These are phyloP conservation scores for Articulospora tetracladia DNA, from an alignment of 495 filamentous ascomycete species.

Conservation along the genomic window DNA sequence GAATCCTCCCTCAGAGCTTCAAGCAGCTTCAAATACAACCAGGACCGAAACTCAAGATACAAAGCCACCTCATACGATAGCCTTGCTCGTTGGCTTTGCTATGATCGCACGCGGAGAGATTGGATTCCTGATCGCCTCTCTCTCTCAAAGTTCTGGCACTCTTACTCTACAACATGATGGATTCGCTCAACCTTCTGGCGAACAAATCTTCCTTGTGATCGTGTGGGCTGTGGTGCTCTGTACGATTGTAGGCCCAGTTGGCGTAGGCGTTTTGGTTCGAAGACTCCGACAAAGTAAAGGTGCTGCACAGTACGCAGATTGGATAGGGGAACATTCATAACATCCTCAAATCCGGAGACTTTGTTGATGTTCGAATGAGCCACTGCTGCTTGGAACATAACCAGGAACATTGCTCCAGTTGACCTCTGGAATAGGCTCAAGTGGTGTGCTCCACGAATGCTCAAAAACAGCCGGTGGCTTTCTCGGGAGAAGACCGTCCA, in stretches of 20 bases:
- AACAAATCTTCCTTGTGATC: slow-evolving; percentile 58
- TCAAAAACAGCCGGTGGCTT: too few relatives aligned
- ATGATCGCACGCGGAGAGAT: slow-evolving; percentile 81
- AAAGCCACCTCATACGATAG: slow-evolving; percentile 12
- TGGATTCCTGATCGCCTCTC: slow-evolving; percentile 70
- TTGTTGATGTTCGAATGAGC: neutral
- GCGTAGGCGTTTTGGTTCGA: slow-evolving; percentile 57
- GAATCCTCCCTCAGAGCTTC: neutral
- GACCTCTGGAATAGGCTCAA: too few relatives aligned
- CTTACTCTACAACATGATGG: slow-evolving; percentile 6
- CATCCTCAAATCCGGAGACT: too few relatives aligned
- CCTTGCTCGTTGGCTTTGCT: slow-evolving; percentile 40
- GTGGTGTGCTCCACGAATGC: too few relatives aligned
- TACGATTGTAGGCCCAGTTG: slow-evolving; percentile 67
- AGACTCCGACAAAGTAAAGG: slow-evolving; percentile 3
- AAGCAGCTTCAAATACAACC: neutral
- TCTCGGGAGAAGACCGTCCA: too few relatives aligned
- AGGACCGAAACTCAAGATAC: neutral
- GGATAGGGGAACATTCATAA: neutral
- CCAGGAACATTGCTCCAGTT: too few relatives aligned
- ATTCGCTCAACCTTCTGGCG: slow-evolving; percentile 19
- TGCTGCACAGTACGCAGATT: neutral
- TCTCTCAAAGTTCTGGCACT: slow-evolving; percentile 36
- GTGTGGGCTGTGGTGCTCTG: slow-evolving; percentile 75
- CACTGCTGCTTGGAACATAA: neutral